Base-by-base conservation (phyloP, 257 asterid species). In the Vinca minor region DNA sequence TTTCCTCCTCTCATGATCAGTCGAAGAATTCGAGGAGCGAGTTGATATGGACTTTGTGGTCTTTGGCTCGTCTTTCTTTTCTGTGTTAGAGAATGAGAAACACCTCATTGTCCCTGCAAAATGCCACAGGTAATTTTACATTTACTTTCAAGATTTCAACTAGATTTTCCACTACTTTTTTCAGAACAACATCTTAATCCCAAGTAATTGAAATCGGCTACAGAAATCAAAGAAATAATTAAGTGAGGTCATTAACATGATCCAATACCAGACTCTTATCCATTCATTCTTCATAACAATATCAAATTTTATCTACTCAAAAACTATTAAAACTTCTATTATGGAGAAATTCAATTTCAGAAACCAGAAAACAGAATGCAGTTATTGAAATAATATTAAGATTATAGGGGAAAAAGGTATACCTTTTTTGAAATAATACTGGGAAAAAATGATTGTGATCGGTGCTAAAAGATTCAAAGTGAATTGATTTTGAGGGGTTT, bases 41-140 rank as follows among this genome's bases (percentile, higher is more conserved):
- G 74, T 73, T 10, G 87, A 81, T 10, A 62, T 62, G 20, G 81
- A 81, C 67, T 78, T 90, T 5, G 73, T 46, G 20, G 83, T 69
- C 80, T 73, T 83, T 8, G 68, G 80, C 59, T 82, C 87, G 29
- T 79, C 77, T 14, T 67, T 60, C 59, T 64, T 83, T 13, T 77
- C 70, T 31, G 63, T 56, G 65, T 69, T 73, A 31, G 84, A 67
- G 71, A 79, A 82, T 8, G 69, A 75, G 61, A 84, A 86, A 77
- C 96, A 88, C 95, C 73, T 66, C 96, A 86, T 85, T 12, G 69
- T 71, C 78, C 58, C 66, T 44, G 29, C 64, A 44, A 57, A 54
- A 10, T 18, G 28, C 48, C 65, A 49, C 70, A 13, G 36, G 29
- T 39, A 36, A 60, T 64, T 26, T 41, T 12, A 64, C 26, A 20